A percentile compares a stretch with the other conserved stretches of the same genome.
phyloP scores from a whole-genome alignment of 257 asterid genomes.

The Ligustrum vulgare region DNA sequence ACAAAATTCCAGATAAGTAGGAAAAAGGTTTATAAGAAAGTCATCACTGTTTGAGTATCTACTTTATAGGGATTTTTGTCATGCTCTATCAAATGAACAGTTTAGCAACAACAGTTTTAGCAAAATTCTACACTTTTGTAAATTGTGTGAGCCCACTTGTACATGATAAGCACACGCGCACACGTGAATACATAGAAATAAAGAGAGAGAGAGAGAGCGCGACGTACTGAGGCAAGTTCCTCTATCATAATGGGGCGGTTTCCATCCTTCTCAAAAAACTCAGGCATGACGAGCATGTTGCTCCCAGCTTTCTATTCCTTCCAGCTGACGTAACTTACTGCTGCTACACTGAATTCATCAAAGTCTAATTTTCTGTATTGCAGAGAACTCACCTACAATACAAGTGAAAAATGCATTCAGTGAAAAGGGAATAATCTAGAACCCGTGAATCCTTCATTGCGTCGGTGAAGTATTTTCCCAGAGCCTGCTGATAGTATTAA shows the following conservation, averaged over 20 bases:
- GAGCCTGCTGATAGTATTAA: conserved; percentile 47
- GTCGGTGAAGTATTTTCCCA: conserved; percentile 65
- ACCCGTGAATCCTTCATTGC: conserved; percentile 97
- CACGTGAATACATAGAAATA: not conserved
- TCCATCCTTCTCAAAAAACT: conserved; percentile 91
- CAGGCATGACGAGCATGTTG: conserved; percentile 91
- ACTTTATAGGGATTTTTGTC: too few species aligned
- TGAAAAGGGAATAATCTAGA: conserved; percentile 60
- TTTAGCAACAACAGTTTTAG: not conserved
- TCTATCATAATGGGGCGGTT: conserved; percentile 94
- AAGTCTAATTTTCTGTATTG: conserved; percentile 82
- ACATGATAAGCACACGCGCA: not conserved
- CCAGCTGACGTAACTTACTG: conserved; percentile 82
- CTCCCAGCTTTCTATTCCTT: conserved; percentile 88
- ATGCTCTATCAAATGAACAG: not conserved
- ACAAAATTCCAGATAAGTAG: too few species aligned
- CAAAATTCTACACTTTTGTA: not conserved
- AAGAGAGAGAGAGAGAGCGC: conserved; percentile 23
- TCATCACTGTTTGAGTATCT: too few species aligned
- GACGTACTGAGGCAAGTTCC: conserved; percentile 89
- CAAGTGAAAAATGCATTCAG: not conserved
- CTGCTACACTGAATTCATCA: conserved; percentile 88
- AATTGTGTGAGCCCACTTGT: too few species aligned
- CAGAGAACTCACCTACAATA: conserved; percentile 75
- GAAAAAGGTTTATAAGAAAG: too few species aligned